Conservation (phyloP, 768 basidiomycete genomes). For the Naganishia kalamii region DNA sequence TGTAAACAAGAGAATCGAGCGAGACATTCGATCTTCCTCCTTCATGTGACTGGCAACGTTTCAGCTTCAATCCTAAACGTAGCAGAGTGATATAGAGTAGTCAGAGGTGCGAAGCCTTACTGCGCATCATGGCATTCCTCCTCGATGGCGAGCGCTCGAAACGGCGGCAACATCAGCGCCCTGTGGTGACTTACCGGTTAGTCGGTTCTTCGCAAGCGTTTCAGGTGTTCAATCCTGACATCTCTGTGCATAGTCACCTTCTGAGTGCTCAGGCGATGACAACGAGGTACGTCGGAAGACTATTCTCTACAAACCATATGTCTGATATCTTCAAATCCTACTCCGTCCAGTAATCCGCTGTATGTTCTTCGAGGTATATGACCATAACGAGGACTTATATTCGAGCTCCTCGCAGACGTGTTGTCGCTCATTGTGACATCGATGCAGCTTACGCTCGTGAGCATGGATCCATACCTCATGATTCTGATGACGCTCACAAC, state of each 20-base stretch:
- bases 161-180: not conserved
- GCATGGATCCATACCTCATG: no score
- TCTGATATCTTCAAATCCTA: not conserved
- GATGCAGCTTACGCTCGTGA: conserved; percentile 52
- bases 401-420: conserved; percentile 48
- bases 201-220: not conserved
- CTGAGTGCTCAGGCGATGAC: conserved; percentile 38
- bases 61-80: no score
- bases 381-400: not conserved
- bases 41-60: no score
- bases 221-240: not conserved
- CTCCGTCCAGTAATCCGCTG: conserved; percentile 36
- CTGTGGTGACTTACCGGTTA: conserved; percentile 2
- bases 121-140: conserved; percentile 1
- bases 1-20: not conserved
- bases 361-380: not conserved
- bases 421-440: conserved; percentile 80
- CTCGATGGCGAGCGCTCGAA: not conserved
- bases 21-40: no score
- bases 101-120: not conserved
- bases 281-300: conserved; percentile 27
- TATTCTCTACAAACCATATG: not conserved
- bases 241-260: conserved; percentile 10
- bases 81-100: no score
- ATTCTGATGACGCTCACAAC: no score